Conservation (phyloP, 768 basidiomycete species). For the Leucosporidium scottii region DNA sequence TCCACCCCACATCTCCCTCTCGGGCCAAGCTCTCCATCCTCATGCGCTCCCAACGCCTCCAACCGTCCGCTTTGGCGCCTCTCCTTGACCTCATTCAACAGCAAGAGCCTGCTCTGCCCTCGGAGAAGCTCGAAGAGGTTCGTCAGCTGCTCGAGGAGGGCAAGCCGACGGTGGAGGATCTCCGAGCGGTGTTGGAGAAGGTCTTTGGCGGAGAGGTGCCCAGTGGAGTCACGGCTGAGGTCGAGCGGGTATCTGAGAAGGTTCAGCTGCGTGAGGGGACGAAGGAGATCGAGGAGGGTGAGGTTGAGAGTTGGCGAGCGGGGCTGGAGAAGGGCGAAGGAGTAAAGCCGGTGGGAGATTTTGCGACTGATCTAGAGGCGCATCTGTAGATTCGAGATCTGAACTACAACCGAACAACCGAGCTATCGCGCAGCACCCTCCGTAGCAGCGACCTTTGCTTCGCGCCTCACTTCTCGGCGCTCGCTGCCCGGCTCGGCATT, state of each 20-base stretch:
- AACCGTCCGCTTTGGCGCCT: constrained; percentile 3
- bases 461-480: no score
- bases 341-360: background rate
- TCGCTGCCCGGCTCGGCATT: no score
- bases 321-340: background rate
- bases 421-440: no score
- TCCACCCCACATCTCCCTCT: constrained; percentile 58
- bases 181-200: background rate
- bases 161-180: constrained; percentile 2
- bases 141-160: background rate
- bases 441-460: no score
- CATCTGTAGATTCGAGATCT: background rate
- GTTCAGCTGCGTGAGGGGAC: background rate
- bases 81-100: background rate
- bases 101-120: background rate
- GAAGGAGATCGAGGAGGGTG: background rate
- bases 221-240: background rate
- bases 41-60: constrained; percentile 59
- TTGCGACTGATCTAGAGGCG: background rate
- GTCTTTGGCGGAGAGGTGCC: no score
- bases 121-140: no score
- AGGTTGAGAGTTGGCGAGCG: background rate
- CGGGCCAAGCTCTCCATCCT: constrained; percentile 84
- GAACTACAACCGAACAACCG: no score
- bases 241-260: background rate